These are phyloP conservation scores for Pugionium cornutum DNA, from an alignment of 345 rosid genomes.

Conservation along the genomic window DNA sequence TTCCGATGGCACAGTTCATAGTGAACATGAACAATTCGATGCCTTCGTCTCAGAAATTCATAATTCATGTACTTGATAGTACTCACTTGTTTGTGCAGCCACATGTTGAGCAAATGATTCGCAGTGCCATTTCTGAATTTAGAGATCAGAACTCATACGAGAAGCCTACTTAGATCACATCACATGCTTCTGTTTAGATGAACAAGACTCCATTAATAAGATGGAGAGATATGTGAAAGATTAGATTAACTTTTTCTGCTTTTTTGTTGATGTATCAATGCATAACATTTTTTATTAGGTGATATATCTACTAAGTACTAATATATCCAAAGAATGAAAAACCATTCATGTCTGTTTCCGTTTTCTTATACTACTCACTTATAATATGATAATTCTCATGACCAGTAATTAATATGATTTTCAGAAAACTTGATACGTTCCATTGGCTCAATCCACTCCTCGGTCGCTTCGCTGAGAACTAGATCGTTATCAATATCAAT, in stretches of 20 bases:
- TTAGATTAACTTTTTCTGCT: not conserved
- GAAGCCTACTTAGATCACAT: conserved; percentile 57
- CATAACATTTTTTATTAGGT: not conserved
- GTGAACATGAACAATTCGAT: conserved; percentile 62
- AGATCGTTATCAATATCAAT: too few species aligned
- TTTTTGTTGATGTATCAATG: not conserved
- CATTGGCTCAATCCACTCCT: too few species aligned
- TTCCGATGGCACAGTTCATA: conserved; percentile 86
- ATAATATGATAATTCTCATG: too few species aligned
- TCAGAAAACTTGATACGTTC: too few species aligned
- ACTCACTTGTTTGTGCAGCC: conserved; percentile 86
- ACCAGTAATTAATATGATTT: too few species aligned
- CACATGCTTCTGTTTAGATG: not conserved
- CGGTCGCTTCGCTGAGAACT: too few species aligned
- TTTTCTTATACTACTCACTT: too few species aligned
- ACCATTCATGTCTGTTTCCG: too few species aligned
- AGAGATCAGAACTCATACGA: conserved; percentile 85
- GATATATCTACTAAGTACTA: not conserved
- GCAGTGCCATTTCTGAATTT: conserved; percentile 69
- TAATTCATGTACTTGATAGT: conserved; percentile 65
- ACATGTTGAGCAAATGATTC: conserved; percentile 64
- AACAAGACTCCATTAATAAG: not conserved
- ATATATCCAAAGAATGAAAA: not conserved
- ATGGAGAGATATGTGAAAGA: not conserved
- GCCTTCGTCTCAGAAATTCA: conserved; percentile 81